A percentile compares a stretch with the other conserved stretches of the same genome.
These are phyloP conservation scores for Aspergillaceae sp. DNA, from an alignment of 2,329 filamentous ascomycete species.

Conservation along the genomic window DNA sequence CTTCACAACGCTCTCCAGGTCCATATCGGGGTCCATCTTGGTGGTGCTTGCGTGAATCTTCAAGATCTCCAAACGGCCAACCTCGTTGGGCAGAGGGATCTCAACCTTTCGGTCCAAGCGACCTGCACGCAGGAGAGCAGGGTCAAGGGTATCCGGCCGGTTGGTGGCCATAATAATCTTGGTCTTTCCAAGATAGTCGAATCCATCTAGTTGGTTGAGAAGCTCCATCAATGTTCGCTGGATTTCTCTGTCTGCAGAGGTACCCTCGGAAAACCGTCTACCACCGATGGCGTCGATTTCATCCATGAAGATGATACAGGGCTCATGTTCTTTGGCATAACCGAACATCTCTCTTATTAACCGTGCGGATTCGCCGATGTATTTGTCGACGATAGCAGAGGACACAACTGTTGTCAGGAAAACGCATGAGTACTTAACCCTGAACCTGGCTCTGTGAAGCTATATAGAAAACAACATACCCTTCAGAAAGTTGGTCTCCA, in stretches of 20 bases:
- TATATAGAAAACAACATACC: slow-evolving; percentile 45
- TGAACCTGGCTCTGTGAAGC: no score
- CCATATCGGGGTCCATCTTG: slow-evolving; percentile 84
- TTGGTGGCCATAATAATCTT: slow-evolving; percentile 99
- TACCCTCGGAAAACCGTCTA: slow-evolving; percentile 91
- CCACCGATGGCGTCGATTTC: slow-evolving; percentile 99
- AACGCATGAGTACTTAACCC: slow-evolving; percentile 1
- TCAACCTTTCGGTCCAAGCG: slow-evolving; percentile 96
- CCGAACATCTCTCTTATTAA: slow-evolving; percentile 99
- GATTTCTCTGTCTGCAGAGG: slow-evolving; percentile 94
- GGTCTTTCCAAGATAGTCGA: slow-evolving; percentile 98
- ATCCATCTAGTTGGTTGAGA: slow-evolving; percentile 95
- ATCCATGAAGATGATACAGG: slow-evolving; percentile 99
- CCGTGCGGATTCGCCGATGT: slow-evolving; percentile 95
- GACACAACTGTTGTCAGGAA: slow-evolving; percentile 63
- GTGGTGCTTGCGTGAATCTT: slow-evolving; percentile 93
- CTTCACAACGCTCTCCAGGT: slow-evolving; percentile 98
- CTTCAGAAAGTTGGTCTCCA: slow-evolving; percentile 98
- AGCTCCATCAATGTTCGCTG: slow-evolving; percentile 98
- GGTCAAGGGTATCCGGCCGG: slow-evolving; percentile 90
- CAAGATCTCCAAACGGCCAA: slow-evolving; percentile 88
- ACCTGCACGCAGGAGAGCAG: slow-evolving; percentile 81
- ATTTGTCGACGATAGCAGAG: slow-evolving; percentile 98
- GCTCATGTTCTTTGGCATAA: slow-evolving; percentile 98
- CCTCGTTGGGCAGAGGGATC: slow-evolving; percentile 93